Conservation (phyloP, 441 rosid species). For the Populus hybrid region DNA sequence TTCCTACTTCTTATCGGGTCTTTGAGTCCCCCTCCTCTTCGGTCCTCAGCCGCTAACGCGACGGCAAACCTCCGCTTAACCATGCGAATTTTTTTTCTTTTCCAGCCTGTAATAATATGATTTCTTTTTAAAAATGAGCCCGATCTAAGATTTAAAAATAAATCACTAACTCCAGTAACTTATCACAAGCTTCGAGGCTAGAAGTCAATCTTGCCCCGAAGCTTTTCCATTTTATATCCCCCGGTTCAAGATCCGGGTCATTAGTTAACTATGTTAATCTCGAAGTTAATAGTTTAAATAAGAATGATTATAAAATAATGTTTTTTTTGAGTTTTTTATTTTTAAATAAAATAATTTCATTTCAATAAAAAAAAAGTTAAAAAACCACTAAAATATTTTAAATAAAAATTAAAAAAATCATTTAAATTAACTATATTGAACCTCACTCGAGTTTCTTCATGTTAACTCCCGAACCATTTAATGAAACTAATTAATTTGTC, state of each 20-base stretch:
- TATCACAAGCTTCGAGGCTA: not conserved
- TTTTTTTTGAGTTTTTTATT: no score
- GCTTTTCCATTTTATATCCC: not conserved
- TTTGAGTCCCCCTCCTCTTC: no score
- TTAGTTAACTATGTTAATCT: no score
- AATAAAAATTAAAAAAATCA: no score
- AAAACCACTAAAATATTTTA: no score
- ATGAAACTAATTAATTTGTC: no score
- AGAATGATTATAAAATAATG: no score
- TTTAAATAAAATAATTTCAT: no score
- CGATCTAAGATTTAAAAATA: not conserved
- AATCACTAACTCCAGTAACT: not conserved
- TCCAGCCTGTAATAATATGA: not conserved
- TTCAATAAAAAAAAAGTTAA: no score
- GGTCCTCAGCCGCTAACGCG: not conserved
- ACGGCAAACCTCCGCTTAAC: not conserved
- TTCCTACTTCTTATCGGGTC: not conserved
- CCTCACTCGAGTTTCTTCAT: no score
- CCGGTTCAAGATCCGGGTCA: not conserved
- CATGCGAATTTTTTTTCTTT: not conserved
- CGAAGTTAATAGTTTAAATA: not conserved
- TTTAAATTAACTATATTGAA: no score
- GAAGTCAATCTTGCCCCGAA: not conserved
- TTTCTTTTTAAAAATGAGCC: not conserved
- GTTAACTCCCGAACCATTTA: no score